These are phyloP conservation scores for Quercus lobata DNA, from an alignment of 331 rosid species.

Conservation along the genomic window DNA sequence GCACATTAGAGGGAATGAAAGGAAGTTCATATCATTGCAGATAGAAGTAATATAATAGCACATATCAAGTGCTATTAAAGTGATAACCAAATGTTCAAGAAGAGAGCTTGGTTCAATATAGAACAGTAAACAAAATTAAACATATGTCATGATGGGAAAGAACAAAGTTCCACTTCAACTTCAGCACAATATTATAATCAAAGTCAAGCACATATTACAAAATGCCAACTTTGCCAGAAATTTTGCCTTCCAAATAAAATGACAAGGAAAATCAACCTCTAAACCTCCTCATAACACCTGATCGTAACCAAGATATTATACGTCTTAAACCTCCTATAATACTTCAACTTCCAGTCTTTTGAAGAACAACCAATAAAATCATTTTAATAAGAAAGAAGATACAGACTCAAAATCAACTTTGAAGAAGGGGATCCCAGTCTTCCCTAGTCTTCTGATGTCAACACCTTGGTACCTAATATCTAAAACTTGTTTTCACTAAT, in stretches of 20 bases:
- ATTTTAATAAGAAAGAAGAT: not conserved
- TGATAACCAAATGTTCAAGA: constrained; percentile 5
- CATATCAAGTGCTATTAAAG: constrained; percentile 5
- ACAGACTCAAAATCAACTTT: not conserved
- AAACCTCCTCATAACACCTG: not conserved
- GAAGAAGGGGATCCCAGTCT: not conserved
- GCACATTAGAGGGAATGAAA: constrained; percentile 22
- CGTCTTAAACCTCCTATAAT: not conserved
- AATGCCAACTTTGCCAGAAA: not conserved
- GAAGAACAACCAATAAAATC: not conserved
- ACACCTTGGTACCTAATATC: not conserved
- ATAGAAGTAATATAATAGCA: constrained; percentile 5
- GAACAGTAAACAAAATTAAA: constrained; percentile 15
- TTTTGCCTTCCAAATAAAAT: not conserved
- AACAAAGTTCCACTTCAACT: not conserved
- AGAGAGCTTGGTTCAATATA: not conserved
- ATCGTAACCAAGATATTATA: not conserved
- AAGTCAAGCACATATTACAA: constrained; percentile 16
- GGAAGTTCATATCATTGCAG: constrained; percentile 12
- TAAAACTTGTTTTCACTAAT: not conserved
- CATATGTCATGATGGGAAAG: not conserved
- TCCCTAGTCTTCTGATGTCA: not conserved
- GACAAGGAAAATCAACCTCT: not conserved
- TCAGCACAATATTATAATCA: constrained; percentile 6
- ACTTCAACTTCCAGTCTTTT: not conserved